Percentiles rank a stretch among this genome's conserved stretches.
phyloP scores from a whole-genome alignment of 257 asterid genomes.

The Ajuga chamaepitys region DNA sequence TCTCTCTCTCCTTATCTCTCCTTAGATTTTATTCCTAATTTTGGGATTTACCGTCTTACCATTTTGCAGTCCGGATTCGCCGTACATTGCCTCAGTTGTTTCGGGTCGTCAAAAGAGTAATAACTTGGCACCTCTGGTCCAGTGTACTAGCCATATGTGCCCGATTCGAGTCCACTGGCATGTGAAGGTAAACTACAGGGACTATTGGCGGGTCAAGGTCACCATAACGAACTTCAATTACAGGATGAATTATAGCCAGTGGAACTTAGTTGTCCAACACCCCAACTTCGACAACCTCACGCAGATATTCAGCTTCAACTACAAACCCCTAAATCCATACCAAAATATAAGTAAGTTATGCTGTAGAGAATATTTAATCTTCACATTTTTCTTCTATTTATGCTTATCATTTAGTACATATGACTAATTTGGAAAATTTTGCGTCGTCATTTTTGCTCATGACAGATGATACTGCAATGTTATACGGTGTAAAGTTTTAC shows the following conservation, averaged over 20 bases:
- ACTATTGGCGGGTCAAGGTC: conserved; percentile 82
- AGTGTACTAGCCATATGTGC: conserved; percentile 84
- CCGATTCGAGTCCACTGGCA: conserved; percentile 93
- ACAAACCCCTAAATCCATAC: conserved; percentile 70
- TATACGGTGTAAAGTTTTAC: conserved; percentile 73
- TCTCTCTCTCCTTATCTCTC: background rate
- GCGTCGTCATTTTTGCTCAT: background rate
- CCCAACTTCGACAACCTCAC: conserved; percentile 89
- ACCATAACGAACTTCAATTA: conserved; percentile 77
- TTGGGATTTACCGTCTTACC: background rate
- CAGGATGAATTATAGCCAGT: conserved; percentile 63
- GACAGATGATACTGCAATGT: conserved; percentile 83
- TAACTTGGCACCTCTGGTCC: conserved; percentile 59
- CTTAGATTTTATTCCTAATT: background rate
- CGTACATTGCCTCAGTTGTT: conserved; percentile 71
- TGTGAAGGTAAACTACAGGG: conserved; percentile 75
- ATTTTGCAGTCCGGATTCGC: conserved; percentile 51
- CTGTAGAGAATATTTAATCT: background rate
- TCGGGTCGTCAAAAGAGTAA: conserved; percentile 43
- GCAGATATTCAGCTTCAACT: conserved; percentile 75
- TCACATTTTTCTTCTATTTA: background rate
- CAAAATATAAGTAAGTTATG: conserved; percentile 56
- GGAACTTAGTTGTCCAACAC: conserved; percentile 88
- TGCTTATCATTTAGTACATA: background rate
- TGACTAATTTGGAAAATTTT: background rate